Conservation (phyloP, 169 alveolate species). For the Toxoplasma gondii region DNA sequence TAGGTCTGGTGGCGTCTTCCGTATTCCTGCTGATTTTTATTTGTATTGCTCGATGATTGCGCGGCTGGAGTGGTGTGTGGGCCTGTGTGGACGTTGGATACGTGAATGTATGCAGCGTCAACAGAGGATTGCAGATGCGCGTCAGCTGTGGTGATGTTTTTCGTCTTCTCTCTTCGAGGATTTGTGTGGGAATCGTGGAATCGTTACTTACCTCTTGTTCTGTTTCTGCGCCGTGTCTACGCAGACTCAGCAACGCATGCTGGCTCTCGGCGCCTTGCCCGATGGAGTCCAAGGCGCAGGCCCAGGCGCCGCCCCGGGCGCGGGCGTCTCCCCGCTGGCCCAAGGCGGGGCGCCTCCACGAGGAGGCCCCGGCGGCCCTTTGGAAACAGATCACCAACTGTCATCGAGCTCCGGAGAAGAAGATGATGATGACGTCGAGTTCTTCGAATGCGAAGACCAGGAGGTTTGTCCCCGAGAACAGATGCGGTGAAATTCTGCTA, state of each 20-base stretch:
- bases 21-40: too few species aligned
- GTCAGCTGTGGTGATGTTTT: not conserved
- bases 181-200: not conserved
- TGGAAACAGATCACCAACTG: not conserved
- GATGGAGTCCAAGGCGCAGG: not conserved
- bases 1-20: too few species aligned
- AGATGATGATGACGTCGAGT: conserved; percentile 30
- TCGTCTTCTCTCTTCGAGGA: not conserved
- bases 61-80: too few species aligned
- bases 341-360: not conserved
- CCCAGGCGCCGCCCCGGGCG: not conserved
- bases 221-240: not conserved
- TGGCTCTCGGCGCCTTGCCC: not conserved
- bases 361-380: not conserved
- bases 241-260: not conserved
- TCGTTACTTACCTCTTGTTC: not conserved
- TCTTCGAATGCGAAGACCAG: conserved; percentile 50
- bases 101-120: too few species aligned
- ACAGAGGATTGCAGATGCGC: too few species aligned
- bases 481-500: too few species aligned
- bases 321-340: not conserved
- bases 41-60: too few species aligned
- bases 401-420: conserved; percentile 24
- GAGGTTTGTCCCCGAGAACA: not conserved
- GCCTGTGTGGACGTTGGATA: too few species aligned